Base-by-base conservation (phyloP, 176 grass and related monocot species). In the Luzula sylvatica region DNA sequence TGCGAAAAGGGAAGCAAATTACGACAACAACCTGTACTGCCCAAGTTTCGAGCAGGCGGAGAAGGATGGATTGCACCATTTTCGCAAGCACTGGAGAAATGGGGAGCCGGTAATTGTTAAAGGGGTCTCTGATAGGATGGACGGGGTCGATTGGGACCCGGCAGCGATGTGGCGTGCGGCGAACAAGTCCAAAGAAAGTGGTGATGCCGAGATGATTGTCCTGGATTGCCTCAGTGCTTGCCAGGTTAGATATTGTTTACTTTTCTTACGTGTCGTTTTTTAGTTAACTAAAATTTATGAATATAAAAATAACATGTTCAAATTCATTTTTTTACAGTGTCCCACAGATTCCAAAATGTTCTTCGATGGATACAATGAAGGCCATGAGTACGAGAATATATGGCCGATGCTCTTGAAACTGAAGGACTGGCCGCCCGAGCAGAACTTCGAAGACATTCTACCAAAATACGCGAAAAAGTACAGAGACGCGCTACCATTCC, bases 371-470 rank as follows among this genome's bases (percentile, higher is more conserved):
- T 93, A 93, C 58, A 55, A 28, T 29, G 8, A 50, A 23, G 87
- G 87, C 21, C 53, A 76, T 26, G 46, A 65, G 65, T 75, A 86
- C 75, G 9, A 0, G 20, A 86, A 93, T 55, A 9, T 20, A 12
- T 93, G 87, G 87, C 87, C 87, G 53, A 57, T 71, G 62, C 77
- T 93, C 76, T 78, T 85, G 52, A 93, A 93, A 74, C 68, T 86
- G 44, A 93, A 93, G 39, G 87, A 93, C 32, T 93, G 87, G 87
- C 87, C 87, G 53, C 73, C 87, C 20, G 80, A 80, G 53, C 65
- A 82, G 26, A 61, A 67, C 43, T 93, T 93, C 46, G 87, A 93
- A 26, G 74, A 93, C 19, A 49, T 81, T 66, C 86, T 93, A 38
- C 87, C 87, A 67, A 52, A 25, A 14, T 73, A 93, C 67, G 81